Base-by-base conservation (phyloP, 345 rosid genomes). In the Combretum micranthum region DNA sequence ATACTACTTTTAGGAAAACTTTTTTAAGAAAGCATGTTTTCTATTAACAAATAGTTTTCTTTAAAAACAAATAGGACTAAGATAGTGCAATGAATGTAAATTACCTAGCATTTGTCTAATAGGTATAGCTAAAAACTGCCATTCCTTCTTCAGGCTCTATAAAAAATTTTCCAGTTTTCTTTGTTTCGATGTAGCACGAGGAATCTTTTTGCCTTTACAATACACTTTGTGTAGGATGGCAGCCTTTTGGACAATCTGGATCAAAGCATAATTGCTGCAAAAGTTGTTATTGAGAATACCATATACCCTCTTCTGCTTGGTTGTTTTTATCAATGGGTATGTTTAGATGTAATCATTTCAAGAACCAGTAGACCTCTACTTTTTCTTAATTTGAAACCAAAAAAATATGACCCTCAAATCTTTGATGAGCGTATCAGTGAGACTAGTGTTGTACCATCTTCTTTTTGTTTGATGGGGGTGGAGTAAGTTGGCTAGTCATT, bases 271-370 rank as follows among this genome's bases (percentile, higher is more conserved):
- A 59, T 71, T 16, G 68, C 88, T 56, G 71, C 65, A 57, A 80
- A 67, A 74, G 73, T 88, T 3, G 65, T 86, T 52, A 64, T 67
- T 52, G 86, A 74, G 55, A 61, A 70, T 71, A 79, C 70, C 50
- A 59, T 88, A 18, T 83, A 92, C 73, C 96, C 86, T 14, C 90
- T 84, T 59, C 63, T 88, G 59, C 93, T 92, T 42, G 90, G 81
- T 43, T 83, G 85, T 56, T 73, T 88, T 32, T n/a, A 21, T 80
- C 21, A 62, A 77, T 56, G 86, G 93, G 96, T 84, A 74, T 73
- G 80, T 62, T 53, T 25, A 52, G 13, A 62, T 42, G 53, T 25
- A 47, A 17, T 15, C 42, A 23, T 22, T 42, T 3, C 20, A 15
- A 16, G 15, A 23, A 25, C n/a, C 13, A n/a, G 13, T 18, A 39